Evolutionary conservation across 2,329 filamentous ascomycete genomes (phyloP).

Genomic region (Dactylellina haptotyla): DNA sequence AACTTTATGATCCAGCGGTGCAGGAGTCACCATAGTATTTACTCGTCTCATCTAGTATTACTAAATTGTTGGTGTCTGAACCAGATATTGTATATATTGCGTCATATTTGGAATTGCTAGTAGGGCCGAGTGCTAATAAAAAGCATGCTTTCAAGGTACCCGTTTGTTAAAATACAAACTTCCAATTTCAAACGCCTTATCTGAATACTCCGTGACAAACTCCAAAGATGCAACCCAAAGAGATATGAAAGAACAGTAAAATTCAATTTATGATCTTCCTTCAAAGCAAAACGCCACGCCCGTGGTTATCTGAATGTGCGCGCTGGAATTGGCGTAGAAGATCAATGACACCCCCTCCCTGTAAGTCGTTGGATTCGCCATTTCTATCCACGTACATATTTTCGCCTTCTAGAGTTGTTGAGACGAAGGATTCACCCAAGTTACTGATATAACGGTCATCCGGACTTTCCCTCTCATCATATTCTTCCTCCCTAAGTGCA

Average conservation of each 20-base stretch:
- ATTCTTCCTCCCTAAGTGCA: slow-evolving; percentile 67
- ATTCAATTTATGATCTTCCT: not conserved
- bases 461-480: slow-evolving; percentile 57
- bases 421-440: slow-evolving; percentile 70
- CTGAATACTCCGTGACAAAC: too few species aligned
- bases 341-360: slow-evolving; percentile 50
- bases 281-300: slow-evolving; percentile 39
- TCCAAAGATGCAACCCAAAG: too few species aligned
- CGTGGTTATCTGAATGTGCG: slow-evolving; percentile 51
- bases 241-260: not conserved
- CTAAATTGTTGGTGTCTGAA: too few species aligned
- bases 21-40: too few species aligned
- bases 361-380: slow-evolving; percentile 27
- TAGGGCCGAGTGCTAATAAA: too few species aligned
- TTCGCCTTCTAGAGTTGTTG: slow-evolving; percentile 60
- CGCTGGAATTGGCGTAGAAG: slow-evolving; percentile 47
- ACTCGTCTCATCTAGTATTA: too few species aligned
- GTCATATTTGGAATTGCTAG: too few species aligned
- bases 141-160: too few species aligned
- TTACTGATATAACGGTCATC: slow-evolving; percentile 66
- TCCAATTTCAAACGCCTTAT: too few species aligned
- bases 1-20: too few species aligned
- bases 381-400: slow-evolving; percentile 17
- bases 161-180: too few species aligned
- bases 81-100: too few species aligned